Base-by-base conservation (phyloP, 306 rosid species). In the Coriaria nepalensis region DNA sequence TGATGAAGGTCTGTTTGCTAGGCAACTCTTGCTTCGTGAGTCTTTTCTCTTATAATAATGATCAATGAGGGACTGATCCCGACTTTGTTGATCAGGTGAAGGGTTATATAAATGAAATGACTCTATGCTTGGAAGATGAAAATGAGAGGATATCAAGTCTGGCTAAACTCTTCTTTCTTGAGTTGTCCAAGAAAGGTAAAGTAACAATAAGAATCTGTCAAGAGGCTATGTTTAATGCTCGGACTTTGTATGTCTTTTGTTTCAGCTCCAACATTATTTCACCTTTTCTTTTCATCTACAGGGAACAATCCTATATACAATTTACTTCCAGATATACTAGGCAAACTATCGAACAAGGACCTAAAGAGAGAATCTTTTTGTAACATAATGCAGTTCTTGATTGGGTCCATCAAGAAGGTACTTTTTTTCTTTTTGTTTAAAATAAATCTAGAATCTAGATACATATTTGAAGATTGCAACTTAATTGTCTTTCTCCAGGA, bases 331-430 rank as follows among this genome's bases (percentile, higher is more conserved):
- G 97, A 88, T 67, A 84, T 88, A 69, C 93, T 88, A 34, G 87
- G 97, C 68, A 81, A 81, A 63, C 70, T 88, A 63, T 88, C 82
- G 33, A 75, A 65, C 71, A 86, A 73, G 75, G 81, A 84, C 64
- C 70, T 83, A 38, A 72, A 62, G 65, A 65, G 75, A 61, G 93
- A 79, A 45, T 81, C 93, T 40, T 88, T 88, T 60, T 84, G 87
- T 71, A 81, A 79, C 70, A 78, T 88, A 54, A 88, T 88, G 97
- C 97, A 88, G 67, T 88, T 78, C 68, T 70, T 88, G 62, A 88
- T 88, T 70, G 78, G 84, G 64, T 88, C 95, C 63, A 84, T 88
- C 58, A 88, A 88, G 75, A 88, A 74, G 97, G 97, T 88, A 73
- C 29, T 34, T 32, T 9, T 53, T 37, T 13, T 43, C 56, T 53